Percentiles rank a stretch among this genome's conserved stretches.
Evolutionary conservation across 768 basidiomycete species (phyloP).

Genomic region (Podaxis sp.): DNA sequence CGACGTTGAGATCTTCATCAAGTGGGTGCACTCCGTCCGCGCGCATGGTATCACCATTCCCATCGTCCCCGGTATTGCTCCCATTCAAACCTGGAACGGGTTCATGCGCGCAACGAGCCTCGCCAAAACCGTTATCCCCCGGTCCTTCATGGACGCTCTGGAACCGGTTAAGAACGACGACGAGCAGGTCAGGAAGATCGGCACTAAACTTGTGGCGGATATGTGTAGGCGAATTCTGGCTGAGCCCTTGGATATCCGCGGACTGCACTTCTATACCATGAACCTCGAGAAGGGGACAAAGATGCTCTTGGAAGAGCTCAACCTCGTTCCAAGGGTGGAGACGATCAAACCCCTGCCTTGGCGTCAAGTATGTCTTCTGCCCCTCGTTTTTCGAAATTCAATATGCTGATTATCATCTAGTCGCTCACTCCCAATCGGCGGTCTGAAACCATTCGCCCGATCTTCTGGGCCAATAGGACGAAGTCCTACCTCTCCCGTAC

Average conservation of each 20-base stretch:
- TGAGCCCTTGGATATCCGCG: slow-evolving; percentile 79
- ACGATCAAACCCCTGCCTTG: slow-evolving; percentile 95
- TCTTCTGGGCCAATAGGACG: slow-evolving; percentile 98
- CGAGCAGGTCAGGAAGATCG: slow-evolving; percentile 88
- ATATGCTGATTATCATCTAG: slow-evolving; percentile 37
- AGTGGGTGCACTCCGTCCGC: slow-evolving; percentile 84
- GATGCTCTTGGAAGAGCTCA: slow-evolving; percentile 92
- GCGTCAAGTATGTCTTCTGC: slow-evolving; percentile 69
- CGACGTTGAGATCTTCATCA: slow-evolving; percentile 87
- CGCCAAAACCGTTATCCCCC: slow-evolving; percentile 78
- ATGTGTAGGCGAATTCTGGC: slow-evolving; percentile 88
- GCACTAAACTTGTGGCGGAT: slow-evolving; percentile 91
- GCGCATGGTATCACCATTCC: slow-evolving; percentile 86
- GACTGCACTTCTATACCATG: slow-evolving; percentile 97
- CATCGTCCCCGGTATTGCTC: slow-evolving; percentile 91
- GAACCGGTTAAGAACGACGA: slow-evolving; percentile 91
- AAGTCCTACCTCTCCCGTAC: slow-evolving; percentile 95
- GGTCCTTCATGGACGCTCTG: slow-evolving; percentile 68
- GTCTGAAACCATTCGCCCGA: slow-evolving; percentile 91
- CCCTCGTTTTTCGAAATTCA: slow-evolving; percentile 6
- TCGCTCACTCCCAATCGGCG: slow-evolving; percentile 92
- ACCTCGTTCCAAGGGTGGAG: slow-evolving; percentile 84
- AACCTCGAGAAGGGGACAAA: slow-evolving; percentile 94
- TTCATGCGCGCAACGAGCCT: slow-evolving; percentile 82
- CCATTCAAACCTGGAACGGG: slow-evolving; percentile 96